Percentiles rank a stretch among this genome's conserved stretches.
Evolutionary conservation across 2,329 filamentous ascomycete genomes (phyloP).

Genomic region (Ceratocystis huliohia): DNA sequence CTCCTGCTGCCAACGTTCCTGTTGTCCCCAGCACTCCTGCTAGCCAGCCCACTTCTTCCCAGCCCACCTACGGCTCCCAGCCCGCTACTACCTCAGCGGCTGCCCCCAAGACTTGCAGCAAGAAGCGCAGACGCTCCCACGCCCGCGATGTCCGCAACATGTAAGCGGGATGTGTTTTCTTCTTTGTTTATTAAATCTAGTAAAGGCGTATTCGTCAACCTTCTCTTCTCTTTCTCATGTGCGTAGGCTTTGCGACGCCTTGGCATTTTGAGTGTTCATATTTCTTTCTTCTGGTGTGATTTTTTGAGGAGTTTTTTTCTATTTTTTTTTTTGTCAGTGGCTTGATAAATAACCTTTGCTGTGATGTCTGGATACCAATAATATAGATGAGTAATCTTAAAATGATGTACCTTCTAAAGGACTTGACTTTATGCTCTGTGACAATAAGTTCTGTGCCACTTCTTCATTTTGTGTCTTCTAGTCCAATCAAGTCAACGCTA

Average conservation of each 20-base stretch:
- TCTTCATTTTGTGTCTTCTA: neutral
- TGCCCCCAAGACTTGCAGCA: constrained; percentile 4
- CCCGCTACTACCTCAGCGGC: neutral
- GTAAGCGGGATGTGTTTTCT: neutral
- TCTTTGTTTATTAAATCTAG: neutral
- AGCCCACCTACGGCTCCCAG: neutral
- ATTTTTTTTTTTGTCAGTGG: neutral
- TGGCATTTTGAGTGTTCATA: constrained; percentile 5
- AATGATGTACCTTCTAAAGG: neutral
- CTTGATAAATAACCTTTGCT: constrained; percentile 1
- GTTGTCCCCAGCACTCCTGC: neutral
- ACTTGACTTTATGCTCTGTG: neutral
- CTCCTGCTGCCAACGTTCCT: neutral
- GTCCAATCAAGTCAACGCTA: neutral
- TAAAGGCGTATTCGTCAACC: neutral
- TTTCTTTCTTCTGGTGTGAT: neutral
- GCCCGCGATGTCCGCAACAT: constrained; percentile 11
- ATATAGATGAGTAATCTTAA: neutral
- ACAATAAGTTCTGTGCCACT: neutral
- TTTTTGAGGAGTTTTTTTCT: neutral
- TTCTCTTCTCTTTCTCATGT: constrained; percentile 1
- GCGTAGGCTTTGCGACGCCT: neutral
- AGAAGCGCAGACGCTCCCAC: constrained; percentile 9
- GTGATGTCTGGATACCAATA: neutral
- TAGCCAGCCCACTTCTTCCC: neutral